phyloP scores from a whole-genome alignment of 257 asterid genomes.

The Knoxia roxburghii region DNA sequence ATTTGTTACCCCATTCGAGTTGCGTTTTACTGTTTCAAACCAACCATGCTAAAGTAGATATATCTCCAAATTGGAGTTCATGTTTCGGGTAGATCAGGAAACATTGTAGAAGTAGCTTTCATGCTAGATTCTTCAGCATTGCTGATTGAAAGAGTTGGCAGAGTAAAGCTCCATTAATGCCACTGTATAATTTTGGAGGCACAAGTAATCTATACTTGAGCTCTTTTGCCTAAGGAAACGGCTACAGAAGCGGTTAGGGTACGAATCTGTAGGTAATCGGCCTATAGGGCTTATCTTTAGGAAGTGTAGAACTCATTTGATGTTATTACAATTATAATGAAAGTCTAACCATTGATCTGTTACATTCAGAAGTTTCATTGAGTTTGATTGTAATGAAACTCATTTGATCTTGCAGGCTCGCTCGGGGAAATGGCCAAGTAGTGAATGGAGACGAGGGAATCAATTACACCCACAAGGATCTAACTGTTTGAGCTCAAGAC shows the following conservation, averaged over 20 bases:
- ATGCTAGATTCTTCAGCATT: neutral
- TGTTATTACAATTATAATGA: too few species aligned
- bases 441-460: conserved; percentile 44
- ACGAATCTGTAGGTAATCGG: too few species aligned
- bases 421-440: conserved; percentile 46
- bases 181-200: neutral
- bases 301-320: too few species aligned
- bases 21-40: neutral
- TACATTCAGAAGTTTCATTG: neutral
- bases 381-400: neutral
- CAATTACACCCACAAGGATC: conserved; percentile 45
- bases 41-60: neutral
- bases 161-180: neutral
- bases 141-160: neutral
- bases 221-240: too few species aligned
- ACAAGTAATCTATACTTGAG: too few species aligned
- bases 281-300: too few species aligned
- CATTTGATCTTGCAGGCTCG: conserved; percentile 37
- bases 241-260: too few species aligned
- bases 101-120: neutral
- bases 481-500: conserved; percentile 17
- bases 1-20: neutral
- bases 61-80: neutral
- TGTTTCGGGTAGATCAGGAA: neutral
- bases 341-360: neutral